Evolutionary conservation across 176 grass and related monocot species (phyloP), one percentile per base, ranked within the genome.

Genomic region (sorghum (Sorghum bicolor)): DNA sequence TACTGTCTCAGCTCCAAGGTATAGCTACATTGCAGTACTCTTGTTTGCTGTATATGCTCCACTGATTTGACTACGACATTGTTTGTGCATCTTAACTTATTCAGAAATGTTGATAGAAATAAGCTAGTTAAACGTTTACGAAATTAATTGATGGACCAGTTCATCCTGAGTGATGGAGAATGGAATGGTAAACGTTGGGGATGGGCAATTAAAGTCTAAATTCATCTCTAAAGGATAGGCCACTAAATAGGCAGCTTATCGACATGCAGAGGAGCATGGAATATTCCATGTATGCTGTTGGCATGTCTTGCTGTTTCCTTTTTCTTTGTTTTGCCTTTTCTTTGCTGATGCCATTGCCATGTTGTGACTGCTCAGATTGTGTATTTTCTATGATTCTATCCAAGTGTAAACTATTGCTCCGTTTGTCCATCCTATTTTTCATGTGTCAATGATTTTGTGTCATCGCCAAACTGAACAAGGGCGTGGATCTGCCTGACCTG

Each of bases 1-100:
- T 98, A 98, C 63, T 98, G 96, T 60, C 83, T 98, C 61, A 90
- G 86, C 85, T 98, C 96, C 76, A 98, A 98, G 96, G 96, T 98
- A 90, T 81, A 72, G 5, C 41, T 60, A 9, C 44, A 39, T 48
- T 37, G 10, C 36, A 26, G 30, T 57, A 25, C 22, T 34, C 53
- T 34, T 67, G 66, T 74, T 82, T 63, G 39, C 22, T 86, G 22
- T 10, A 26, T 43, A 17, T 16, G 29, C 17, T 39, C 39, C 12
- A 13, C 37, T 29, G 20, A 11, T 76, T 82, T 38, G 45, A 67
- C 57, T 61, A 10, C 10, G 9, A 38, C 43, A 39, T 70, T 87
- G 22, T 81, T 63, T 60, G 17, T 67, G 1, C 24, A 9, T 5
- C 50, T 25, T 29, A n/a, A 37, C 68, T 53, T 30, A 47, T 9